Base-by-base conservation (phyloP, 805 yeast genomes). In the Diddensiella caesifluorescens region DNA sequence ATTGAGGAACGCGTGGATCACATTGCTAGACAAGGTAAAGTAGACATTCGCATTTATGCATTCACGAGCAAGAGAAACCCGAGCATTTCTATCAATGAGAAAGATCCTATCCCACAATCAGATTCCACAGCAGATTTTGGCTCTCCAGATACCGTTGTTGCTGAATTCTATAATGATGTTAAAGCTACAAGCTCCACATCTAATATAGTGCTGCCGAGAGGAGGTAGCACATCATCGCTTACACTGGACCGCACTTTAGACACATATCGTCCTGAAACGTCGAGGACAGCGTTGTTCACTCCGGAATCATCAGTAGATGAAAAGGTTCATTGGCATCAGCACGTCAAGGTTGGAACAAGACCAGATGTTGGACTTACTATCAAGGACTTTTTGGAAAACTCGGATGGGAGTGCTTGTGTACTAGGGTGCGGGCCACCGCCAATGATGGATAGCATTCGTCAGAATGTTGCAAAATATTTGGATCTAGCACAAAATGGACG, bases 391-490 rank as follows among this genome's bases (percentile, higher is more conserved):
- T 53, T 64, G n/a, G 39, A 60, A 5, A 61, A 62, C 26, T 60
- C 71, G 2, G 37, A 52, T 3, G 70, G 75, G 0, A 64, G 77
- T 13, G 59, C 73, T 28, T 74, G 74, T 1, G 70, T 78, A 32
- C 64, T 79, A 22, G 68, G 76, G 2, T 80, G 87, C 64, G 87
- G 87, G 3, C 83, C 79, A 38, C 71, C 78, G 22, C 43, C 56
- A 2, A 70, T 79, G 69, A 77, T 71, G 52, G 90, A 83, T 55
- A 64, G 63, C 2, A 46, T 78, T 13, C 69, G 90, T 56, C 57
- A 67, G 27, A 55, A 68, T 3, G 69, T 78, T n/a, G 66, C 71
- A 2, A 49, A 64, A 31, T 57, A 71, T 42, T 56, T 77, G 39
- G 61, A 66, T 25, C 44, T 64, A 39, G 57, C 63, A 39, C 57